Evolutionary conservation across 495 filamentous ascomycete genomes (phyloP), one percentile per base, ranked within the genome.

Genomic region (Daldinia vernicosa): DNA sequence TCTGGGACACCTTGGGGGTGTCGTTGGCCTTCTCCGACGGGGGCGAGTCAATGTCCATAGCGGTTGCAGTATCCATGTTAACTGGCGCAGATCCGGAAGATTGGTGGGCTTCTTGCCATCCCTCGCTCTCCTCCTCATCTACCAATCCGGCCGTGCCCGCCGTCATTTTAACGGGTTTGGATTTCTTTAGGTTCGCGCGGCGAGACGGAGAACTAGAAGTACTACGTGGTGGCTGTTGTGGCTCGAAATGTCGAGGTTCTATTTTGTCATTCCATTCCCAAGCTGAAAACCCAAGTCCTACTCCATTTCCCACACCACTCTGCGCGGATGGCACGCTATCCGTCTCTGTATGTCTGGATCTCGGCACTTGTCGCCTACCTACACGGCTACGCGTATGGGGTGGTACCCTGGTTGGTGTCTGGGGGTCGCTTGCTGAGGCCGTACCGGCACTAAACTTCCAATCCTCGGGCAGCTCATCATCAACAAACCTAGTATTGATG

Each of bases 211-310:
- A 84, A 5, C 63, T 71, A 1, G 82, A 74, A 15, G 65, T 58
- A 37, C 73, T 78, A 4, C 74, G 60, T 1, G 77, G 35, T 14
- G 81, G 72, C 22, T 78, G 80, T 11, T 78, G 80, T 11, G 82
- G 82, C 14, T 78, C 84, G 74, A 89, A 91, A 19, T 83, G 86
- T 26, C 90, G 78, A 52, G 89, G 82, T 17, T 85, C 86, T 67
- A 94, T 87, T 60, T 87, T 84, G 60, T 88, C 81, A 57, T 77
- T 77, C 93, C 92, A 97, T 30, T 88, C 75, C 33, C 91, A 89
- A 3, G 86, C 80, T 28, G 86, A 84, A 71, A 93, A 95, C 27
- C 83, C 86, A 0, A 79, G 65, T 8, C 39, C 70, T n/a, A 65
- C 12, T 6, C 55, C 45, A 52, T 69, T 64, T n/a, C 43, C 63